Percentiles rank a stretch among this genome's conserved stretches.
phyloP scores from a whole-genome alignment of 768 basidiomycete genomes.

The Mycena maculata region DNA sequence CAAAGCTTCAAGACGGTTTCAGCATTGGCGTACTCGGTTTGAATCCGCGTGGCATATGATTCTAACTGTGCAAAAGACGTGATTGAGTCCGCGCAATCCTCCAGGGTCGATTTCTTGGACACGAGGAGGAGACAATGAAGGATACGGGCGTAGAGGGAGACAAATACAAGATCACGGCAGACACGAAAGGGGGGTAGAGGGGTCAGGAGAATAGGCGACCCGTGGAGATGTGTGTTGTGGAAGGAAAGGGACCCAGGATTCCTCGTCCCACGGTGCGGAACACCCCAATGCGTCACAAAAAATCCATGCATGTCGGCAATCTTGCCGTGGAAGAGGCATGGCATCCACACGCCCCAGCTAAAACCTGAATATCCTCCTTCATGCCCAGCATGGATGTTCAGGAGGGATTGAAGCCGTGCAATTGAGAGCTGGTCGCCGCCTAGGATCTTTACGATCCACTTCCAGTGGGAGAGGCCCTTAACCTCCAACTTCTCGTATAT shows the following conservation, averaged over 20 bases:
- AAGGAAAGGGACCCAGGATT: conserved; percentile 49
- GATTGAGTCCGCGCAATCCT: conserved; percentile 32
- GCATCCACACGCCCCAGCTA: conserved; percentile 38
- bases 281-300: conserved; percentile 48
- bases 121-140: conserved; percentile 17
- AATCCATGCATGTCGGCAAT: conserved; percentile 46
- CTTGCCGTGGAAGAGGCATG: conserved; percentile 53
- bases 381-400: conserved; percentile 39
- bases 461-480: conserved; percentile 30
- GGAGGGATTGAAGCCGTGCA: conserved; percentile 45
- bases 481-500: conserved; percentile 42
- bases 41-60: not conserved
- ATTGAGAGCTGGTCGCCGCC: conserved; percentile 51
- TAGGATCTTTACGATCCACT: conserved; percentile 42
- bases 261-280: conserved; percentile 35
- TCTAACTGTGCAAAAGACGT: conserved; percentile 8
- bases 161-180: conserved; percentile 50
- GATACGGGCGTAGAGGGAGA: conserved; percentile 24
- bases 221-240: conserved; percentile 49
- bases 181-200: conserved; percentile 48
- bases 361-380: conserved; percentile 37
- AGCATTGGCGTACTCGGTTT: conserved; percentile 2
- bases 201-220: conserved; percentile 49
- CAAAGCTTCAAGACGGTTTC: not conserved
- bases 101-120: conserved; percentile 12